phyloP scores from a whole-genome alignment of 495 filamentous ascomycete species.

The Aspergillus avenaceus region DNA sequence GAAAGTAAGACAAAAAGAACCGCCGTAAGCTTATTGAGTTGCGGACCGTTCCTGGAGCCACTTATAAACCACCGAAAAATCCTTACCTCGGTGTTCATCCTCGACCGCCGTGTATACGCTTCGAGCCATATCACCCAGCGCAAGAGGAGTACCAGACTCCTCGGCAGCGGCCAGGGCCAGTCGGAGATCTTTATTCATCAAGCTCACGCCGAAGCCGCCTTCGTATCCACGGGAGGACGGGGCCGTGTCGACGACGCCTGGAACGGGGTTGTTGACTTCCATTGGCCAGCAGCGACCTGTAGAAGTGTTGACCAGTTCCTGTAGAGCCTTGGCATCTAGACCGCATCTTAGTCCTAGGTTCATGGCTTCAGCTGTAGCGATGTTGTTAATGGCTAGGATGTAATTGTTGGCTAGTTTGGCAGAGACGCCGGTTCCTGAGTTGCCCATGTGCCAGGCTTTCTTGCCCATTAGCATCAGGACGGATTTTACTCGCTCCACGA shows the following conservation, averaged over 20 bases:
- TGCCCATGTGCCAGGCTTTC: slow-evolving; percentile 74
- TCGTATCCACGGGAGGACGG: slow-evolving; percentile 71
- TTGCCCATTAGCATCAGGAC: slow-evolving; percentile 77
- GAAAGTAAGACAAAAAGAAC: neutral
- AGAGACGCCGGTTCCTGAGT: slow-evolving; percentile 73
- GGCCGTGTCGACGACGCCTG: slow-evolving; percentile 70
- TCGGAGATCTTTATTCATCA: slow-evolving; percentile 82
- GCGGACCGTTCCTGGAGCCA: slow-evolving; percentile 52
- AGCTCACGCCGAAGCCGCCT: slow-evolving; percentile 75
- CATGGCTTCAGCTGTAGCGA: slow-evolving; percentile 91
- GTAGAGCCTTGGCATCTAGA: slow-evolving; percentile 73
- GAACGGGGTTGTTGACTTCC: slow-evolving; percentile 89
- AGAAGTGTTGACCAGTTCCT: slow-evolving; percentile 76
- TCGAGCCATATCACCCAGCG: slow-evolving; percentile 58
- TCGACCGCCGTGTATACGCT: slow-evolving; percentile 66
- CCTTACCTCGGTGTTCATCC: slow-evolving; percentile 59
- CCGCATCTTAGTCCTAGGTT: slow-evolving; percentile 83
- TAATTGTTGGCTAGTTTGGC: slow-evolving; percentile 95
- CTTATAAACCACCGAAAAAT: slow-evolving; percentile 83
- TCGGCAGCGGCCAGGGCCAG: slow-evolving; percentile 70
- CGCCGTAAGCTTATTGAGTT: neutral
- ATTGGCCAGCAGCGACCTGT: slow-evolving; percentile 90
- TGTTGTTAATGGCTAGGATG: slow-evolving; percentile 85
- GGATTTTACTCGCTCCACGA: slow-evolving; percentile 57
- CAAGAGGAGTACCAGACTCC: slow-evolving; percentile 61